A percentile compares a stretch with the other conserved stretches of the same genome.
Conservation (phyloP, 495 filamentous ascomycete species). For the Penicillium steckii region DNA sequence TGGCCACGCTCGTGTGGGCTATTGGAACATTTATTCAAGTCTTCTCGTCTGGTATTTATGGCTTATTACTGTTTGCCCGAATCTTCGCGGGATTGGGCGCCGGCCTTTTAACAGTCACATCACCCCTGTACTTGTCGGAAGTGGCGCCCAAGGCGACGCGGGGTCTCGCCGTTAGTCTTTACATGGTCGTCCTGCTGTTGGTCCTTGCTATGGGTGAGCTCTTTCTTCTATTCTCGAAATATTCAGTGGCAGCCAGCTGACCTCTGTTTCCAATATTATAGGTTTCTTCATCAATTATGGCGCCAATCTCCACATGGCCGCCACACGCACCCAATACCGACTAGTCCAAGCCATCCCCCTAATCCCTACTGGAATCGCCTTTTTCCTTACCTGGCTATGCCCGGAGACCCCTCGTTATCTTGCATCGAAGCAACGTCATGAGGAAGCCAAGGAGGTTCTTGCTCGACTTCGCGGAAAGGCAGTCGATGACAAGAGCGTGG, state of each 20-base stretch:
- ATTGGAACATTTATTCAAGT: conserved; percentile 42
- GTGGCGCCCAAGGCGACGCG: conserved; percentile 49
- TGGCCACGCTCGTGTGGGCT: conserved; percentile 40
- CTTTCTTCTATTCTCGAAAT: background rate
- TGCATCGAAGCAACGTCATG: conserved; percentile 32
- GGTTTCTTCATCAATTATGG: conserved; percentile 52
- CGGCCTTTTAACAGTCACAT: conserved; percentile 47
- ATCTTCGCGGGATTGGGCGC: conserved; percentile 48
- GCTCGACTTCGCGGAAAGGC: conserved; percentile 38
- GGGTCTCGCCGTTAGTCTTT: conserved; percentile 48
- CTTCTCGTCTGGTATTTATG: conserved; percentile 45
- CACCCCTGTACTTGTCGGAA: conserved; percentile 52
- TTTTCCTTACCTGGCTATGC: conserved; percentile 34
- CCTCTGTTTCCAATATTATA: no score
- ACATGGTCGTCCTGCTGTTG: conserved; percentile 47
- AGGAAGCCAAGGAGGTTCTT: conserved; percentile 34
- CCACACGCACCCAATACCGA: conserved; percentile 41
- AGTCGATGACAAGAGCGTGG: conserved; percentile 28
- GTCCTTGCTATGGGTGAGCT: conserved; percentile 39
- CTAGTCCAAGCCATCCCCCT: conserved; percentile 44
- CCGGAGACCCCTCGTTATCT: conserved; percentile 46
- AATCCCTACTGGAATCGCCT: conserved; percentile 39
- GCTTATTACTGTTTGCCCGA: conserved; percentile 42
- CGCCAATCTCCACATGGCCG: conserved; percentile 38
- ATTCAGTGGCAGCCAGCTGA: no score